Evolutionary conservation across 2,329 filamentous ascomycete species (phyloP).

Genomic region (Penicillium crustosum): DNA sequence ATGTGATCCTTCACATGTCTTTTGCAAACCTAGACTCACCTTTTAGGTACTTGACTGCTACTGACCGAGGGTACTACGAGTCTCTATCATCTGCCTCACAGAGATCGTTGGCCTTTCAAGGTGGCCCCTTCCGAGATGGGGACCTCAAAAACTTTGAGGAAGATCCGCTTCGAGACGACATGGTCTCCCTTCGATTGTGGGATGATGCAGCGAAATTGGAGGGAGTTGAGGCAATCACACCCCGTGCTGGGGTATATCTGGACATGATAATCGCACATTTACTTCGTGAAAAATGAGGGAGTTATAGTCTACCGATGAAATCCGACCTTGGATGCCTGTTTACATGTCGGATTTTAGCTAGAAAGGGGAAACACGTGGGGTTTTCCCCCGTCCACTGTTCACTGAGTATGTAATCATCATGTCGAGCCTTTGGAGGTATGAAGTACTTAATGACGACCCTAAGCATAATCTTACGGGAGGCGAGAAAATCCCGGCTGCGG

Average conservation of each 20-base stretch:
- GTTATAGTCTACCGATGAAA: background rate
- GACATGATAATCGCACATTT: slow-evolving; percentile 31
- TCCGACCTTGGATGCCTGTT: background rate
- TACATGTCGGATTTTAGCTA: background rate
- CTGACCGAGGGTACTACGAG: slow-evolving; percentile 35
- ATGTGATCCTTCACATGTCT: background rate
- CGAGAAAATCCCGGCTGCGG: no score
- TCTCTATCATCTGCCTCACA: slow-evolving; percentile 40
- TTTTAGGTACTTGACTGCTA: slow-evolving; percentile 38
- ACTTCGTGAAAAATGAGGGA: background rate
- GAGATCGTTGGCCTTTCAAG: slow-evolving; percentile 40
- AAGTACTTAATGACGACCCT: background rate
- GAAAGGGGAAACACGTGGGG: no score
- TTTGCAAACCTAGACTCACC: background rate
- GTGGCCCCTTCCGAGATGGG: slow-evolving; percentile 35
- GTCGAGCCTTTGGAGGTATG: background rate
- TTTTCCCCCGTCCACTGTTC: background rate
- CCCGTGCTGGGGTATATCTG: slow-evolving; percentile 29
- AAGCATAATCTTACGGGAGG: background rate
- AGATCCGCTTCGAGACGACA: slow-evolving; percentile 37
- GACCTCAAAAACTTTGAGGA: slow-evolving; percentile 32
- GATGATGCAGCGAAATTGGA: slow-evolving; percentile 41
- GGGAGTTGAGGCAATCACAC: slow-evolving; percentile 27
- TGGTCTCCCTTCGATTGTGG: slow-evolving; percentile 40
- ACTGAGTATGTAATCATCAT: background rate